Conservation (phyloP, 2,329 filamentous ascomycete genomes). For the Sclerotinia subarctica region DNA sequence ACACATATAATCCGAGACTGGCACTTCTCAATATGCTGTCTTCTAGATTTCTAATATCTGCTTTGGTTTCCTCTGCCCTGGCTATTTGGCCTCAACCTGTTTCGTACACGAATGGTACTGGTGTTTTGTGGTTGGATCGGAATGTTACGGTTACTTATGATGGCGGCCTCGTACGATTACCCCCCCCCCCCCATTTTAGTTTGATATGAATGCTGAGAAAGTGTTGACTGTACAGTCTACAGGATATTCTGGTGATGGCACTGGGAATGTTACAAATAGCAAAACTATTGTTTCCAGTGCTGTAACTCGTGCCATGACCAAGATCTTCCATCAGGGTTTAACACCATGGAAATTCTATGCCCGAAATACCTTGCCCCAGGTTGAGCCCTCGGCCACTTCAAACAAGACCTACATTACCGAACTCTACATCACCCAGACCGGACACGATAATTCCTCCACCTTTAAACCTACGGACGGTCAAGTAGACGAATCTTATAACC, state of each 20-base stretch:
- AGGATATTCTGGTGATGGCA: constrained; percentile 20
- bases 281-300: constrained; percentile 54
- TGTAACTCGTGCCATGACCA: constrained; percentile 57
- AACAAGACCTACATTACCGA: constrained; percentile 52
- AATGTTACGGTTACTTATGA: constrained; percentile 57
- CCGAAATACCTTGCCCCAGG: constrained; percentile 53
- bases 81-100: constrained; percentile 59
- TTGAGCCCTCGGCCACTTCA: constrained; percentile 55
- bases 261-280: constrained; percentile 38
- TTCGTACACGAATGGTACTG: constrained; percentile 50
- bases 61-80: constrained; percentile 26
- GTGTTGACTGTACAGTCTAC: constrained; percentile 24
- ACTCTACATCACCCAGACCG: constrained; percentile 61
- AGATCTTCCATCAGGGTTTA: constrained; percentile 65
- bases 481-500: constrained; percentile 73
- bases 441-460: constrained; percentile 49
- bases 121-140: constrained; percentile 52
- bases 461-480: constrained; percentile 60
- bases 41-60: constrained; percentile 26
- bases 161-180: constrained; percentile 52
- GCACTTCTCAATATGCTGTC: constrained; percentile 26
- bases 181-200: constrained; percentile 37
- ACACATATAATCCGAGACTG: not conserved
- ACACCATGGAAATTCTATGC: constrained; percentile 76
- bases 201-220: constrained; percentile 32